A percentile compares a stretch with the other conserved stretches of the same genome.
These are phyloP conservation scores for Cercospora canescens DNA, from an alignment of 2,329 filamentous ascomycete species.

Conservation along the genomic window DNA sequence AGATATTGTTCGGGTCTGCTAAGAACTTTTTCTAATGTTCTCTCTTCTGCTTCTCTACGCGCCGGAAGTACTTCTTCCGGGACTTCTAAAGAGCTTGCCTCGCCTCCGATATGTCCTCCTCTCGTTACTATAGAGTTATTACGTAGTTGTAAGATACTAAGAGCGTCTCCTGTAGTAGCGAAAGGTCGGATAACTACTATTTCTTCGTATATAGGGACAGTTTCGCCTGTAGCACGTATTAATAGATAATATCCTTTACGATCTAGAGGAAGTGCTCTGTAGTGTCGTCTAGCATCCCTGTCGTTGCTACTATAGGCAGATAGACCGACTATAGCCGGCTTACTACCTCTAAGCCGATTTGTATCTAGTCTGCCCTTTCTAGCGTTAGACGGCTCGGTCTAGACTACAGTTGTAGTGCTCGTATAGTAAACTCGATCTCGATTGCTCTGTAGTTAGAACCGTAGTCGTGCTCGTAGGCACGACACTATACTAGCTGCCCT, in stretches of 20 bases:
- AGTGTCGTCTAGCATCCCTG: not conserved
- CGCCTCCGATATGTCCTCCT: not conserved
- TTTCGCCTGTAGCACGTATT: not conserved
- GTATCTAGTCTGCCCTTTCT: no score
- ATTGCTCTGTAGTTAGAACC: not conserved
- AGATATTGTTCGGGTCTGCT: not conserved
- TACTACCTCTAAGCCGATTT: not conserved
- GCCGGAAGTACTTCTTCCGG: slow-evolving; percentile 22
- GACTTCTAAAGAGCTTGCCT: not conserved
- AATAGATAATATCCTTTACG: not conserved
- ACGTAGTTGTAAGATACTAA: not conserved
- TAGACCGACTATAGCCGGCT: not conserved
- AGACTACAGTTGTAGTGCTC: not conserved
- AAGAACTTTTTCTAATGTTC: not conserved
- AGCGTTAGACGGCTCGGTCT: not conserved
- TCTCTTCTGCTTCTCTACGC: not conserved
- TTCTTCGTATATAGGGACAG: not conserved
- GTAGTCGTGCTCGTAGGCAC: not conserved
- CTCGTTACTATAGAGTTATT: not conserved
- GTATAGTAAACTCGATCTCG: not conserved
- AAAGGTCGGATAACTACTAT: not conserved
- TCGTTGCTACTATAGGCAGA: not conserved
- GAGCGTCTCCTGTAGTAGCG: not conserved
- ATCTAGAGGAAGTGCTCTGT: not conserved
- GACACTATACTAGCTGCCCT: not conserved